Base-by-base conservation (phyloP, 192 early-diverging fungal genomes). In the Thamnidium elegans region DNA sequence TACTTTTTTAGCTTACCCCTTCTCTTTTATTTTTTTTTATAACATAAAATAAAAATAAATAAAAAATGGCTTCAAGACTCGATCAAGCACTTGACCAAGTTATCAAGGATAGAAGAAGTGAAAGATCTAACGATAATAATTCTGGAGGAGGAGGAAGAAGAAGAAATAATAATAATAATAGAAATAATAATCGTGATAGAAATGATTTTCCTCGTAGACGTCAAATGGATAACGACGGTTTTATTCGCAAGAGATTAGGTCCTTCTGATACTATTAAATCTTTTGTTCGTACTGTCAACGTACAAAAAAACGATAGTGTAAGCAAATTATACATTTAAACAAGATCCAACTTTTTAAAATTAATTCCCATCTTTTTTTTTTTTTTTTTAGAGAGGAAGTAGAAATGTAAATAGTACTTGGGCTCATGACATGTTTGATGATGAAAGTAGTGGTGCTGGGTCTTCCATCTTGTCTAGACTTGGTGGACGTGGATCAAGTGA, bases 381-480 rank as follows among this genome's bases (percentile, higher is more conserved):
- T 51, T 19, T 4, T 26, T 44, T 48, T 36, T 34, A 54, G 58
- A 58, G 42, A 47, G 26, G 19, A 11, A 30, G 50, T 36, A 20
- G 58, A 32, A 54, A 46, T 23, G 63, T 58, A 7, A 59, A 64
- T 36, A 34, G 43, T 3, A 47, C 51, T 13, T 80, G 79, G 79
- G 66, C 70, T 26, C 79, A 80, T 47, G 79, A 80, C 58, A 68
- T 73, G 68, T 80, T 72, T 65, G 69, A 76, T 5, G 72, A 73
- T 34, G 66, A 55, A 26, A 17, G 34, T 9, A 13, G 17, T 31
- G 7, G 1, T 47, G n/a, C 15, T 26, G 17, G 54, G 23, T 34
- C 55, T 6, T 26, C 55, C 20, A 66, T 70, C 31, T 42, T 45
- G n/a, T 58, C 69, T 45, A 34, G 69, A 50, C 47, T 70, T 10